These are phyloP conservation scores for Backusella australiensis DNA, from an alignment of 192 early-diverging fungal genomes.

Conservation along the genomic window DNA sequence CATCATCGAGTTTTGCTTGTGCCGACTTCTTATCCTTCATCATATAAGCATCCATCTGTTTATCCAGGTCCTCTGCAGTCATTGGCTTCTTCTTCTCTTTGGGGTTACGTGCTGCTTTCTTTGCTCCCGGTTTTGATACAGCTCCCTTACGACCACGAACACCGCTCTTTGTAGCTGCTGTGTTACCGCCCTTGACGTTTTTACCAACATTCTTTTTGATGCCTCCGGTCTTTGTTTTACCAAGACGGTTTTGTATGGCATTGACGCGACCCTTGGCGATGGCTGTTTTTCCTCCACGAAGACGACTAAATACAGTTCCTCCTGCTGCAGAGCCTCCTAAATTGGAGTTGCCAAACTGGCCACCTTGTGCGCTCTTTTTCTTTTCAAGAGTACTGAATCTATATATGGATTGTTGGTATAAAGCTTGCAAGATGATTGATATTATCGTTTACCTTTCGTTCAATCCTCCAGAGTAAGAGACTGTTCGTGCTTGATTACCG, in stretches of 20 bases:
- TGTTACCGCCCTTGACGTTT: background rate
- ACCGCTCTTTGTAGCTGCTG: background rate
- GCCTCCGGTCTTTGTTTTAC: background rate
- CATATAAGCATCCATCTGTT: conserved; percentile 34
- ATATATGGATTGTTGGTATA: background rate
- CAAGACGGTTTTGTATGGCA: background rate
- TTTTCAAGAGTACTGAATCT: background rate
- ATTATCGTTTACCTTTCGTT: background rate
- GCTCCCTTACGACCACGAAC: background rate
- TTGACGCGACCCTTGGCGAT: background rate
- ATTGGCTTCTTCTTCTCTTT: background rate
- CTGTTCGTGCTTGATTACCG: background rate
- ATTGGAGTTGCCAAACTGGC: background rate
- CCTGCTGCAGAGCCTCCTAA: background rate
- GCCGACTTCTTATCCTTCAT: conserved; percentile 36
- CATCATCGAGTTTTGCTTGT: conserved; percentile 33
- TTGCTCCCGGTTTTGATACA: background rate
- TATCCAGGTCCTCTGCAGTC: conserved; percentile 21
- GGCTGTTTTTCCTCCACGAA: background rate
- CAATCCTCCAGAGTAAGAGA: background rate
- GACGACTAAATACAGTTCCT: background rate
- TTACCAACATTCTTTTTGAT: background rate
- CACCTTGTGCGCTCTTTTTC: background rate
- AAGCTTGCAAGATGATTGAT: background rate
- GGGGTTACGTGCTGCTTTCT: background rate